Conservation (phyloP, 2,329 filamentous ascomycete genomes). For the Diaporthe citriasiana region DNA sequence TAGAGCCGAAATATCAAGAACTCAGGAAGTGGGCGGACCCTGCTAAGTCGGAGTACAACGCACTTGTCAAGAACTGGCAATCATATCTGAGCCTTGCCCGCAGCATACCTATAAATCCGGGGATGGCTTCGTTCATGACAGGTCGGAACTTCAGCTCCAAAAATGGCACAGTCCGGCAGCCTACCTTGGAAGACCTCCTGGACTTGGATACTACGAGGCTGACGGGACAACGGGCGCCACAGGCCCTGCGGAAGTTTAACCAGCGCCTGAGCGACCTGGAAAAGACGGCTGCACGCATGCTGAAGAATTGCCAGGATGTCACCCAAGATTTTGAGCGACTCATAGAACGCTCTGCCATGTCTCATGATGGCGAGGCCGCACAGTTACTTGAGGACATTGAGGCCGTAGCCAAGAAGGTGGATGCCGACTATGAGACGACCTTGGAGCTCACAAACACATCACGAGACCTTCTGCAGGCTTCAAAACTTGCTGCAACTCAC, state of each 20-base stretch:
- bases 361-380: conserved; percentile 73
- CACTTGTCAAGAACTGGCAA: conserved; percentile 76
- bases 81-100: conserved; percentile 75
- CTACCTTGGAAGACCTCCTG: conserved; percentile 81
- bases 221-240: conserved; percentile 76
- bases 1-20: conserved; percentile 80
- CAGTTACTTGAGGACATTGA: conserved; percentile 88
- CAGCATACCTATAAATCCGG: conserved; percentile 73
- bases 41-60: conserved; percentile 76
- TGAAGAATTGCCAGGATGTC: conserved; percentile 72
- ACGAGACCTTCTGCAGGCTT: conserved; percentile 71
- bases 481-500: conserved; percentile 74
- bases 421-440: conserved; percentile 85
- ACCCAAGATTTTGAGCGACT: conserved; percentile 74
- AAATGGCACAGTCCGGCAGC: conserved; percentile 60
- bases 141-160: conserved; percentile 58
- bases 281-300: conserved; percentile 70
- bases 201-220: conserved; percentile 80
- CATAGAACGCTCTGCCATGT: conserved; percentile 66
- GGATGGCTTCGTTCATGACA: conserved; percentile 78
- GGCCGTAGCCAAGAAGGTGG: conserved; percentile 87
- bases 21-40: conserved; percentile 79
- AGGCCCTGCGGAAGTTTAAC: conserved; percentile 71
- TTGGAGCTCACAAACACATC: conserved; percentile 76
- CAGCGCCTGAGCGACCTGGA: conserved; percentile 73